Conservation (phyloP, 441 rosid genomes). For the Melastoma candidum region DNA sequence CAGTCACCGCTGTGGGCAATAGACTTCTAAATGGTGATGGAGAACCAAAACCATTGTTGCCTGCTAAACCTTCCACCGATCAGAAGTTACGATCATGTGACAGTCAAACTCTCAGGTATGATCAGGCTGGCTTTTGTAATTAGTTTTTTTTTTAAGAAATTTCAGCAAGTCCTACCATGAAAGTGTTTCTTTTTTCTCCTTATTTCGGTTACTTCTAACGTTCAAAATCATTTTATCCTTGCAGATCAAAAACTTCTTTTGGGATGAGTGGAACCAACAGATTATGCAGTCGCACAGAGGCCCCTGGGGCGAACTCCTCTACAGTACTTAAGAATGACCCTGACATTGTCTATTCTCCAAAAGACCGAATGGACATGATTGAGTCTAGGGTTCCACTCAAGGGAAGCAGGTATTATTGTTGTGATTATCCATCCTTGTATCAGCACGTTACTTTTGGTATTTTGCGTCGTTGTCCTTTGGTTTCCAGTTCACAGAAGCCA, state of each 20-base stretch:
- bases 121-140: too few relatives aligned
- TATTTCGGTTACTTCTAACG: too few relatives aligned
- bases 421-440: background rate
- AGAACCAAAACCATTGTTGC: slow-evolving; percentile 30
- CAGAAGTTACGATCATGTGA: slow-evolving; percentile 30
- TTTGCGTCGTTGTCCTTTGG: background rate
- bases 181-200: too few relatives aligned
- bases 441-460: background rate
- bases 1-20: slow-evolving; percentile 32
- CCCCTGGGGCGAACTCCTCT: slow-evolving; percentile 15
- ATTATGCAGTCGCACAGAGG: slow-evolving; percentile 7
- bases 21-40: slow-evolving; percentile 40
- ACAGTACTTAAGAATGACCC: slow-evolving; percentile 9
- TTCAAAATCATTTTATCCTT: background rate
- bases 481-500: background rate
- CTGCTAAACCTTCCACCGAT: slow-evolving; percentile 34
- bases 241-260: slow-evolving; percentile 15
- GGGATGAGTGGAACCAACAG: slow-evolving; percentile 10
- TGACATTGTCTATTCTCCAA: slow-evolving; percentile 13
- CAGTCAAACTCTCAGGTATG: slow-evolving; percentile 41
- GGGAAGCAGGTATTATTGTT: slow-evolving; percentile 14
- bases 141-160: too few relatives aligned
- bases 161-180: too few relatives aligned
- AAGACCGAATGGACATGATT: slow-evolving; percentile 7
- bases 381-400: slow-evolving; percentile 14